These are phyloP conservation scores for Mycogone perniciosa DNA, from an alignment of 2,329 filamentous ascomycete species.

Conservation along the genomic window DNA sequence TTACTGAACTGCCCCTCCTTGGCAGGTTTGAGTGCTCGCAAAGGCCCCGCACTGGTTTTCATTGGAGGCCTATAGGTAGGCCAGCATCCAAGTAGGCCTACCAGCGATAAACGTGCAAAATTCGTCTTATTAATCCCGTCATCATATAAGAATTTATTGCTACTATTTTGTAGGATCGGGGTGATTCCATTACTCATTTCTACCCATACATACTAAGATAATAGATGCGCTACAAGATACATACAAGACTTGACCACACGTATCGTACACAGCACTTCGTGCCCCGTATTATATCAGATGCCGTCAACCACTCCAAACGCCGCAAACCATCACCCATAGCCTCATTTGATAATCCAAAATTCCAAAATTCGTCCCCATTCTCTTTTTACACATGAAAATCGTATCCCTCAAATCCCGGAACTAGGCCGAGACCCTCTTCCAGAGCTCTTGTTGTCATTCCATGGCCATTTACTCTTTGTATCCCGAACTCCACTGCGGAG, in stretches of 20 bases:
- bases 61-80: background rate
- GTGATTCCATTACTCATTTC: too few species aligned
- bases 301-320: too few species aligned
- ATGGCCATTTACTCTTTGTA: conserved; percentile 22
- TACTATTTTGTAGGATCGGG: too few species aligned
- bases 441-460: conserved; percentile 15
- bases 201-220: too few species aligned
- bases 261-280: too few species aligned
- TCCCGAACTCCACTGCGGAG: conserved; percentile 16
- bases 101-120: background rate
- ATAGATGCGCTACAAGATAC: too few species aligned
- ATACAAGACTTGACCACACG: too few species aligned
- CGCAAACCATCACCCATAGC: too few species aligned
- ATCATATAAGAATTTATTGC: too few species aligned
- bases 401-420: conserved; percentile 3
- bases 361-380: background rate
- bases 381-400: background rate
- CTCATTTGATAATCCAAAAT: too few species aligned
- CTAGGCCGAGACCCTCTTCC: conserved; percentile 20
- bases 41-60: background rate
- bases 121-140: background rate
- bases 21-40: background rate
- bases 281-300: too few species aligned
- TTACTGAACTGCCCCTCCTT: background rate
- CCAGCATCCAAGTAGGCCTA: background rate